Evolutionary conservation across 2,329 filamentous ascomycete genomes (phyloP), one percentile per base, ranked within the genome.

Genomic region (Fusarium verticillioides): DNA sequence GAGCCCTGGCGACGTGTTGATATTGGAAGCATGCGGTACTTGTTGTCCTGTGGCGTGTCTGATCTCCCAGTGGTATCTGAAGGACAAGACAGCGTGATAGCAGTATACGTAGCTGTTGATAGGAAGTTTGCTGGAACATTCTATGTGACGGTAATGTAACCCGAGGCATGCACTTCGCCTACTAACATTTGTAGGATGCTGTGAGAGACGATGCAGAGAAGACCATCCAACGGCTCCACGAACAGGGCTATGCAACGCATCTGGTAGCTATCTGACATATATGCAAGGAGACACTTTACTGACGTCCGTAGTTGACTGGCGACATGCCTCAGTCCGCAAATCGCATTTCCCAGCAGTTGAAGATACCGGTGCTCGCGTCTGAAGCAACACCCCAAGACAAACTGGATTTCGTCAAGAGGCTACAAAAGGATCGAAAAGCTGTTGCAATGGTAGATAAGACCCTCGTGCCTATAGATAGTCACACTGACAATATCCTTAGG

Each of bases 11-110:
- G 50, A 19, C 36, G 34, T n/a, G 36, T 40, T 30, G 19, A n/a
- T 12, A 54, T 54, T 6, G 50, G 50, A 2, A 54, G 19, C 19
- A 21, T n/a, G 26, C 23, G 36, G 4, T 54, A 54, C 9, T 21
- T 54, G 15, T 0, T 21, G 15, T 40, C 50, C 3, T 54, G 18
- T 4, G 23, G 12, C 1, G 26, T 54, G 4, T n/a, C 6, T 8
- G 5, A 15, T n/a, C 19, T 40, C 23, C 13, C 36, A 4, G 23
- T 0, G 2, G 12, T 10, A 2, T 28, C 19, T 6, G 2, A n/a
- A 23, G 26, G 1, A 4, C 2, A 11, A 3, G 18, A 23, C 4
- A 8, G 23, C 5, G 36, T 30, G 6, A 40, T 54, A 40, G 26
- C 23, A n/a, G 50, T 40, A 13, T 30, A 54, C 10, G 23, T 54